These are phyloP conservation scores for Lunularia cruciata DNA, from an alignment of 225 moss, liverwort and hornwort species.

Conservation along the genomic window DNA sequence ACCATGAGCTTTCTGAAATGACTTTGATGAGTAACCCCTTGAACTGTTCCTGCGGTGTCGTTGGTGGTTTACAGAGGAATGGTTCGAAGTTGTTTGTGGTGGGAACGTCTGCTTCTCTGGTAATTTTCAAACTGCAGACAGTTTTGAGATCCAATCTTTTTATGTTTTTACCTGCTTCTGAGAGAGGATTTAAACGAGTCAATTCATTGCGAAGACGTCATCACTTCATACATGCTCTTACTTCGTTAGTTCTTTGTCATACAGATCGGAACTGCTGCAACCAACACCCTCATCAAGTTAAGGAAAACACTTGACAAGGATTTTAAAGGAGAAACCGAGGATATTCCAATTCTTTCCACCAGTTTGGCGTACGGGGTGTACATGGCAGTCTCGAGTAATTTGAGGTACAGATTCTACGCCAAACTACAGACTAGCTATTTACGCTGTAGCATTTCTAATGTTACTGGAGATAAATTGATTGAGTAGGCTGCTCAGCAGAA, in stretches of 20 bases:
- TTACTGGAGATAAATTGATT: no score
- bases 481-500: no score
- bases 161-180: not conserved
- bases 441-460: no score
- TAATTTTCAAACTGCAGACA: constrained; percentile 21
- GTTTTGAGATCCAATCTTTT: not conserved
- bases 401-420: constrained; percentile 56
- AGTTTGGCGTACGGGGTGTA: constrained; percentile 99
- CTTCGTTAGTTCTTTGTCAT: not conserved
- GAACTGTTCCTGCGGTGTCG: no score
- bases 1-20: no score
- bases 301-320: constrained; percentile 64
- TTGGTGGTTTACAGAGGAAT: constrained; percentile 56
- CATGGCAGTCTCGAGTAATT: constrained; percentile 94
- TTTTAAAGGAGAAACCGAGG: constrained; percentile 58
- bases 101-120: constrained; percentile 89
- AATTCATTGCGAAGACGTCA: not conserved
- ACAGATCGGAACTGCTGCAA: constrained; percentile 83
- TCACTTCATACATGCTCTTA: not conserved
- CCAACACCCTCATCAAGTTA: constrained; percentile 60
- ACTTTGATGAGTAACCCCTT: no score
- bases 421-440: no score
- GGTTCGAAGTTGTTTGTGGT: constrained; percentile 90
- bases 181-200: not conserved
- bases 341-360: constrained; percentile 79